Percentiles rank a stretch among this genome's conserved stretches.
phyloP scores from a whole-genome alignment of 805 yeast species.

The Ogataea siamensis region DNA sequence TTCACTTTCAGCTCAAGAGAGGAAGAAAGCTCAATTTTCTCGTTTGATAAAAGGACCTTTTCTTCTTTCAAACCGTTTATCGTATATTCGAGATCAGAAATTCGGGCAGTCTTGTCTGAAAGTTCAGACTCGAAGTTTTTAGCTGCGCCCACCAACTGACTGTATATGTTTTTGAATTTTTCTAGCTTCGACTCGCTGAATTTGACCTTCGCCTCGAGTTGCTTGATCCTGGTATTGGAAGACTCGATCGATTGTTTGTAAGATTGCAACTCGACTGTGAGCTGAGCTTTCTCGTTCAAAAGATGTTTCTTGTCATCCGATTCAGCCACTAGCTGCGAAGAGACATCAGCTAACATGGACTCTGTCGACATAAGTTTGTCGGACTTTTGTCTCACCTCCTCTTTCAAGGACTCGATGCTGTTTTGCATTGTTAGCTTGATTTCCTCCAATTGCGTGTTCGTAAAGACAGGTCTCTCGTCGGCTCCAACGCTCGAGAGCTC shows the following conservation, averaged over 20 bases:
- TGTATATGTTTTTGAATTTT: conserved; percentile 19
- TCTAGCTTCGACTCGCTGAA: conserved; percentile 20
- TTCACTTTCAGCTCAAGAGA: conserved; percentile 24
- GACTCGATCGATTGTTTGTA: conserved; percentile 16
- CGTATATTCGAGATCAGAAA: conserved; percentile 17
- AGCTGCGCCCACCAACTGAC: conserved; percentile 22
- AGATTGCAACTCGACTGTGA: conserved; percentile 19
- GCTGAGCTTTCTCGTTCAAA: conserved; percentile 16
- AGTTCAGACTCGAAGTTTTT: conserved; percentile 19
- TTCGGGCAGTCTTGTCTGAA: conserved; percentile 8
- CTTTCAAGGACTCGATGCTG: conserved; percentile 13
- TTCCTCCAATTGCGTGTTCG: conserved; percentile 21
- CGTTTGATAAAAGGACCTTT: conserved; percentile 17
- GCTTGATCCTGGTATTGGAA: conserved; percentile 13
- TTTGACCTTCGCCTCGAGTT: conserved; percentile 13
- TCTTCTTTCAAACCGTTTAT: conserved; percentile 28
- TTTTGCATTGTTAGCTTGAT: conserved; percentile 20
- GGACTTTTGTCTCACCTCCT: conserved; percentile 14
- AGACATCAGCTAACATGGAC: conserved; percentile 7
- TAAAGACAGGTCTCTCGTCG: conserved; percentile 18
- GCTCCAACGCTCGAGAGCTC: conserved; percentile 14
- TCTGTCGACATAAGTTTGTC: conserved; percentile 10
- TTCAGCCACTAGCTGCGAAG: conserved; percentile 6
- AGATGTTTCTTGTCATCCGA: conserved; percentile 17
- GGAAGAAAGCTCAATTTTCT: conserved; percentile 23